Evolutionary conservation across 2,329 filamentous ascomycete species (phyloP).

Genomic region (Boeremia exigua): DNA sequence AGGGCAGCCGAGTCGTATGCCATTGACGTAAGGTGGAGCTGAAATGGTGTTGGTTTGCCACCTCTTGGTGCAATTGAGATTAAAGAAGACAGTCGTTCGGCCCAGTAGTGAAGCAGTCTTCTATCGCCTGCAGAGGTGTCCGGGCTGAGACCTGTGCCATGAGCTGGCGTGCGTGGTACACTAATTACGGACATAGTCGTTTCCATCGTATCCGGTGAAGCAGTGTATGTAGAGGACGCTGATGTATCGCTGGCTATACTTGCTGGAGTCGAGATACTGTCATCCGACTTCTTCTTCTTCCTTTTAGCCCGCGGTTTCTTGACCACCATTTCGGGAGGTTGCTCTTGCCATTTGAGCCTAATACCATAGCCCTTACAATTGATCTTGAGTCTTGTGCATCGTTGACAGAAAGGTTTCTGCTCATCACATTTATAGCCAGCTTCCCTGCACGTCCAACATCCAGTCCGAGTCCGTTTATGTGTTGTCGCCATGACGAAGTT

Average conservation of each 20-base stretch:
- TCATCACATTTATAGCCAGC: slow-evolving; percentile 45
- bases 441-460: slow-evolving; percentile 43
- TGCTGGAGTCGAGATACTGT: slow-evolving; percentile 18
- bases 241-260: slow-evolving; percentile 25
- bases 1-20: slow-evolving; percentile 32
- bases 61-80: slow-evolving; percentile 35
- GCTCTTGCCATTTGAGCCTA: slow-evolving; percentile 38
- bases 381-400: slow-evolving; percentile 38
- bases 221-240: slow-evolving; percentile 8
- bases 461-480: slow-evolving; percentile 39
- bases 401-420: slow-evolving; percentile 35
- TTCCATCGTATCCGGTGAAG: neutral
- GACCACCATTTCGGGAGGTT: slow-evolving; percentile 16
- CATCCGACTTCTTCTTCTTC: slow-evolving; percentile 20
- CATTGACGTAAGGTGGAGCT: slow-evolving; percentile 39
- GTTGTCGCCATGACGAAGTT: slow-evolving; percentile 20
- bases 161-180: slow-evolving; percentile 11
- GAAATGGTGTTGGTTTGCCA: slow-evolving; percentile 30
- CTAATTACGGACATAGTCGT: slow-evolving; percentile 20
- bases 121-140: slow-evolving; percentile 28
- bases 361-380: slow-evolving; percentile 40
- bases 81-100: slow-evolving; percentile 30
- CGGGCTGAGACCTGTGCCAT: slow-evolving; percentile 9
- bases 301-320: slow-evolving; percentile 24
- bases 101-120: slow-evolving; percentile 39